Evolutionary conservation across 345 rosid genomes (phyloP).

Genomic region (Arabis hirsuta): DNA sequence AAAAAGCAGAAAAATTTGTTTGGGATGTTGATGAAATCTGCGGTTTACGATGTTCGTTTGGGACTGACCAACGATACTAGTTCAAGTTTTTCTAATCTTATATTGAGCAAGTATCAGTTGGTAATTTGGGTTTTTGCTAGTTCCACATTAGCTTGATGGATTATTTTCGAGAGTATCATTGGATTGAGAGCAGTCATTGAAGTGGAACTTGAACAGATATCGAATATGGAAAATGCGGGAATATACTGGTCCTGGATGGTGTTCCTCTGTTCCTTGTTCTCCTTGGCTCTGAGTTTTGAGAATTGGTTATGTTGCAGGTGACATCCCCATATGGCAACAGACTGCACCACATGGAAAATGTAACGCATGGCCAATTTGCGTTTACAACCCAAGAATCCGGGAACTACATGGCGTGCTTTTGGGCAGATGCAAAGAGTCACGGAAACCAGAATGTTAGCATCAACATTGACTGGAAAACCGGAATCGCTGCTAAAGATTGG

Average conservation of each 20-base stretch:
- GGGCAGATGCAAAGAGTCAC: conserved; percentile 50
- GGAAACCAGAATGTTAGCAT: conserved; percentile 42
- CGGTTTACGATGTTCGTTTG: no score
- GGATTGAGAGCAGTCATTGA: background rate
- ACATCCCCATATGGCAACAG: conserved; percentile 78
- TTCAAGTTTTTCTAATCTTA: background rate
- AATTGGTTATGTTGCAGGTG: conserved; percentile 50
- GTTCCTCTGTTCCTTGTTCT: background rate
- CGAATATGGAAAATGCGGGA: background rate
- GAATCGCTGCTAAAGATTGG: conserved; percentile 98
- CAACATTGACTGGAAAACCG: conserved; percentile 84
- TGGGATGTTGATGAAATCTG: background rate
- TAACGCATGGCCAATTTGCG: conserved; percentile 81
- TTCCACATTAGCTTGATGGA: background rate
- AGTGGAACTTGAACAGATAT: background rate
- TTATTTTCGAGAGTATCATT: background rate
- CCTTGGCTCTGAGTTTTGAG: conserved; percentile 4
- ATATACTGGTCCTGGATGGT: background rate
- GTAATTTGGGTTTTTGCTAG: conserved; percentile 5
- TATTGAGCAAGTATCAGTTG: conserved; percentile 6
- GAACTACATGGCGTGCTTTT: conserved; percentile 80
- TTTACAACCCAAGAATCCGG: conserved; percentile 89
- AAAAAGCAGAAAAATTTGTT: background rate
- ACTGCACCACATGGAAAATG: conserved; percentile 67
- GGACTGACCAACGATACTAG: background rate